Evolutionary conservation across 345 rosid genomes (phyloP).

Genomic region (Streptanthus diversifolius): DNA sequence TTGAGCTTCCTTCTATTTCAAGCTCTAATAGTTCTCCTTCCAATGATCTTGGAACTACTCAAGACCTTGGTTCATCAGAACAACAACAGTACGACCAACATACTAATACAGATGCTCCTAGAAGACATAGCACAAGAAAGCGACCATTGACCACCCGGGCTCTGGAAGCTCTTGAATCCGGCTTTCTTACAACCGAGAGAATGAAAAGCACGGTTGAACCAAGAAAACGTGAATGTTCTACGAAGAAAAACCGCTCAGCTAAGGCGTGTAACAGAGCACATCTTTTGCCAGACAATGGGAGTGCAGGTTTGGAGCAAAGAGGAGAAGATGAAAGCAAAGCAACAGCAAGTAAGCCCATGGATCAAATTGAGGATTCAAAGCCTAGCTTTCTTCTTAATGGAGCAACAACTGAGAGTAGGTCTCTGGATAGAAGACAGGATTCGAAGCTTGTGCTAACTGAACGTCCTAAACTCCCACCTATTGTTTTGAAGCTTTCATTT

Average conservation of each 20-base stretch:
- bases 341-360: slow-evolving; percentile 19
- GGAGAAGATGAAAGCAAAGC: slow-evolving; percentile 13
- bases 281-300: slow-evolving; percentile 9
- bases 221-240: slow-evolving; percentile 27
- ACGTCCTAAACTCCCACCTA: slow-evolving; percentile 30
- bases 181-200: slow-evolving; percentile 42
- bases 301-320: slow-evolving; percentile 11
- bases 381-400: slow-evolving; percentile 19
- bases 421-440: slow-evolving; percentile 1
- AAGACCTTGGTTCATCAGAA: slow-evolving; percentile 24
- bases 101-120: slow-evolving; percentile 30
- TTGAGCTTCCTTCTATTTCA: slow-evolving; percentile 13
- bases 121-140: slow-evolving; percentile 71
- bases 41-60: slow-evolving; percentile 12
- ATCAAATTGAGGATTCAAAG: slow-evolving; percentile 28
- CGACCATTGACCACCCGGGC: slow-evolving; percentile 62
- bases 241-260: slow-evolving; percentile 23
- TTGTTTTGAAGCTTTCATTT: slow-evolving; percentile 29
- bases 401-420: slow-evolving; percentile 13
- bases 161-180: slow-evolving; percentile 65
- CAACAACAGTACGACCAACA: slow-evolving; percentile 19
- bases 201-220: slow-evolving; percentile 29
- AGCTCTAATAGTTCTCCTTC: background rate
- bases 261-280: slow-evolving; percentile 12
- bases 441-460: slow-evolving; percentile 12